A percentile compares a stretch with the other conserved stretches of the same genome.
Evolutionary conservation across 106 monocot genomes (phyloP).

Genomic region (Platanthera guangdongensis): DNA sequence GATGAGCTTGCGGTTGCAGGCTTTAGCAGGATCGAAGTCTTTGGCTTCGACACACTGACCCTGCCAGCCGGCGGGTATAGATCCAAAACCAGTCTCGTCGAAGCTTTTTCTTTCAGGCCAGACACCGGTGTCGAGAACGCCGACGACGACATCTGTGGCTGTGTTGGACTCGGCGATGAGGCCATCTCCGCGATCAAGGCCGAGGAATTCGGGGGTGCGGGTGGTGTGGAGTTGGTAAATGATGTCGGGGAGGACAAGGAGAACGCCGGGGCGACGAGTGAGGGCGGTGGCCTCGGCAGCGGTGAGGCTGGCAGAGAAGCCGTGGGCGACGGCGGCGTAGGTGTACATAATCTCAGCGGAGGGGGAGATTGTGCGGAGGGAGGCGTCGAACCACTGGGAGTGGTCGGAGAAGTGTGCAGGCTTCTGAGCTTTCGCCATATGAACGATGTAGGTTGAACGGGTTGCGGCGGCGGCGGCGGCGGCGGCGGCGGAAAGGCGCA

Average conservation of each 20-base stretch:
- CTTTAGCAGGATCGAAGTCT: constrained; percentile 42
- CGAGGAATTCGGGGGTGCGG: constrained; percentile 85
- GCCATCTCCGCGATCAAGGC: constrained; percentile 26
- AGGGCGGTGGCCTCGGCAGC: constrained; percentile 41
- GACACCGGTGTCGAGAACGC: constrained; percentile 90
- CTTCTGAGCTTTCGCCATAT: constrained; percentile 67
- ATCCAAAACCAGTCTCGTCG: constrained; percentile 74
- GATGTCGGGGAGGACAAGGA: constrained; percentile 64
- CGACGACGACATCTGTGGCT: constrained; percentile 63
- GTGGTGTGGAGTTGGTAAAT: constrained; percentile 93
- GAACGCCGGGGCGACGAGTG: constrained; percentile 33
- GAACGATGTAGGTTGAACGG: constrained; percentile 66
- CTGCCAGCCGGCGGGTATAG: constrained; percentile 71
- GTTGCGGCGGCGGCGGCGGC: background rate
- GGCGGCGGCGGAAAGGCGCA: background rate
- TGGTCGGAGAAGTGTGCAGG: constrained; percentile 50
- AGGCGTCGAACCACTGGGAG: constrained; percentile 68
- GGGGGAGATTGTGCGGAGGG: constrained; percentile 66
- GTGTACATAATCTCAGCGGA: constrained; percentile 66
- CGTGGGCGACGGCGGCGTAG: constrained; percentile 72
- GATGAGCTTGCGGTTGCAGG: constrained; percentile 85
- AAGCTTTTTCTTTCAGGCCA: constrained; percentile 83
- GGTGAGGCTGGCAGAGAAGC: constrained; percentile 74
- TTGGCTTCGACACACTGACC: constrained; percentile 60
- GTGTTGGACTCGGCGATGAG: constrained; percentile 34